Percentiles rank a stretch among this genome's conserved stretches.
These are phyloP conservation scores for Lablab purpureus DNA, from an alignment of 306 rosid genomes.

Conservation along the genomic window DNA sequence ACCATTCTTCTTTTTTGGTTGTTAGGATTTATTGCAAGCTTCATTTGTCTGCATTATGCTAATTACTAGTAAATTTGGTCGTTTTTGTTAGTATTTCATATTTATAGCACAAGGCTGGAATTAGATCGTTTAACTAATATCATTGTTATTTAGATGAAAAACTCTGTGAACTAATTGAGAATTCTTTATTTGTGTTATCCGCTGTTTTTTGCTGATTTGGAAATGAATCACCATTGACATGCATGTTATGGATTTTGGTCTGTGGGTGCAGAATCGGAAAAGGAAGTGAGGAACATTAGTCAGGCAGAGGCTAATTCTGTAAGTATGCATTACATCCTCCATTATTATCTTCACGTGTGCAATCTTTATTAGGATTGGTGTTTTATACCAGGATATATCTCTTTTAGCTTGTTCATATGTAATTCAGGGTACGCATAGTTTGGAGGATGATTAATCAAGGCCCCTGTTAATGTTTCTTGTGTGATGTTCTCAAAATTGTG, in stretches of 20 bases:
- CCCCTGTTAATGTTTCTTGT: too few species aligned
- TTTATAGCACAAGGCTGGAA: constrained; percentile 1
- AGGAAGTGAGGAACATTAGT: constrained; percentile 46
- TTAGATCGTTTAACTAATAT: background rate
- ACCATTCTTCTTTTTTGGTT: background rate
- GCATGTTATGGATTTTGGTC: constrained; percentile 11
- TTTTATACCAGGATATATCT: too few species aligned
- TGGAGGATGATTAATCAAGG: too few species aligned
- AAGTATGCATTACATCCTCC: constrained; percentile 57
- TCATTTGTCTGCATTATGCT: background rate
- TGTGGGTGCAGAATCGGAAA: constrained; percentile 54
- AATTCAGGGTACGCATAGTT: background rate
- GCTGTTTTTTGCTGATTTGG: too few species aligned
- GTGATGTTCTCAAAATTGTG: too few species aligned
- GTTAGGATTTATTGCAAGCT: background rate
- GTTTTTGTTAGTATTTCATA: background rate
- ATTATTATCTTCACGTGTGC: too few species aligned
- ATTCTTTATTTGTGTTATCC: too few species aligned
- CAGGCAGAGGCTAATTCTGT: constrained; percentile 60
- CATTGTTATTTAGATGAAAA: too few species aligned
- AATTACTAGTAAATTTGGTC: background rate
- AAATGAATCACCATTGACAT: constrained; percentile 2
- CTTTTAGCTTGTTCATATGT: too few species aligned
- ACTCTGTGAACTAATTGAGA: too few species aligned
- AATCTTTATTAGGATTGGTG: too few species aligned